Evolutionary conservation across 495 filamentous ascomycete species (phyloP).

Genomic region (Tuber microsphaerosporum): DNA sequence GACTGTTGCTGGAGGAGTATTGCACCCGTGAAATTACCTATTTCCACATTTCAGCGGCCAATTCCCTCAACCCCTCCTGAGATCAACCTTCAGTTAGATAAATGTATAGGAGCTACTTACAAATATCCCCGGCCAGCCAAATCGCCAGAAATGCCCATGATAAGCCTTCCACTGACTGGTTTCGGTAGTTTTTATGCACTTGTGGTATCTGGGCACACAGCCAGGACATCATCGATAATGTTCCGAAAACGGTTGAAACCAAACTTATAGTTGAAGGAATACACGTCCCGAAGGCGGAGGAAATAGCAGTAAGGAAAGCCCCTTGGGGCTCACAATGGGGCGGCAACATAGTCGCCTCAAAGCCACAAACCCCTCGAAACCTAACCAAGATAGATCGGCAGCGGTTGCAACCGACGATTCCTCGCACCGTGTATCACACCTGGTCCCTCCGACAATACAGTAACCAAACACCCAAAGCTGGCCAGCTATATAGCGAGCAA

Average conservation of each 20-base stretch:
- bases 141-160: constrained; percentile 63
- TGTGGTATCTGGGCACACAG: constrained; percentile 72
- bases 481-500: neutral
- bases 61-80: neutral
- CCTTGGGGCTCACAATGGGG: neutral
- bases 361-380: neutral
- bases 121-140: constrained; percentile 64
- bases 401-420: neutral
- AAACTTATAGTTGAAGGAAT: constrained; percentile 45
- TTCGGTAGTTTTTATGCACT: constrained; percentile 62
- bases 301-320: neutral
- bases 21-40: constrained; percentile 56
- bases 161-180: constrained; percentile 61
- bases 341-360: neutral
- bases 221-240: constrained; percentile 62
- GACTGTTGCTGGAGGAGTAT: constrained; percentile 59
- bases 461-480: neutral
- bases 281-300: neutral
- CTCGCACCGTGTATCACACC: neutral
- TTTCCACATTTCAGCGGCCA: constrained; percentile 5
- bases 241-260: constrained; percentile 58
- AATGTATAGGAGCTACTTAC: constrained; percentile 25
- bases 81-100: neutral
- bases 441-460: neutral
- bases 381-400: neutral